Conservation (phyloP, 2,329 filamentous ascomycete genomes). For the Blumeriella jaapii region DNA sequence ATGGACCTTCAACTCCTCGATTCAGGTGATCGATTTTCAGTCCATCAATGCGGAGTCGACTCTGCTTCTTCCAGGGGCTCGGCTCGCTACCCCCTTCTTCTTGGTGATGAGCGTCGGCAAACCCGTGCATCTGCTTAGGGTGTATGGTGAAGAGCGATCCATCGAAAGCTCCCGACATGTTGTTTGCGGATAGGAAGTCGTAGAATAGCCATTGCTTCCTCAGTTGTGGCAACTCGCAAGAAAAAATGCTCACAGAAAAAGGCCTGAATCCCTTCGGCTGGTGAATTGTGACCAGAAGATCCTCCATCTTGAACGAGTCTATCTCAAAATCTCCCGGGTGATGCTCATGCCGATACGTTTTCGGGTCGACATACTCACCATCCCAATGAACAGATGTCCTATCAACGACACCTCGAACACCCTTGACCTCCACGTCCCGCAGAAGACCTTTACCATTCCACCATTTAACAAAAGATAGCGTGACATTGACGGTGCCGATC, state of each 20-base stretch:
- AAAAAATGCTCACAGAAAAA: conserved; percentile 90
- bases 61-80: conserved; percentile 90
- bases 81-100: conserved; percentile 48
- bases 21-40: conserved; percentile 95
- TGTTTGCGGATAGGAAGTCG: conserved; percentile 88
- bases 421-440: conserved; percentile 86
- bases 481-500: conserved; percentile 91
- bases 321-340: conserved; percentile 92
- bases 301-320: conserved; percentile 91
- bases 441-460: conserved; percentile 92
- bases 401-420: conserved; percentile 85
- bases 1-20: conserved; percentile 80
- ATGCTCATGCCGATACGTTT: conserved; percentile 79
- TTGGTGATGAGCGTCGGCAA: conserved; percentile 50
- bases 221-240: conserved; percentile 83
- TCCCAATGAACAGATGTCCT: conserved; percentile 71
- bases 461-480: conserved; percentile 95
- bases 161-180: conserved; percentile 92
- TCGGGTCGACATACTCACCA: conserved; percentile 61
- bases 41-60: conserved; percentile 80
- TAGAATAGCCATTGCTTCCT: conserved; percentile 97
- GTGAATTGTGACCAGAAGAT: conserved; percentile 81
- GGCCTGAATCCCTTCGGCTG: conserved; percentile 88
- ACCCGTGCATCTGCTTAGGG: conserved; percentile 77
- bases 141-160: conserved; percentile 96